These are phyloP conservation scores for Geotrichum ghanense DNA, from an alignment of 805 yeast species.

Conservation along the genomic window DNA sequence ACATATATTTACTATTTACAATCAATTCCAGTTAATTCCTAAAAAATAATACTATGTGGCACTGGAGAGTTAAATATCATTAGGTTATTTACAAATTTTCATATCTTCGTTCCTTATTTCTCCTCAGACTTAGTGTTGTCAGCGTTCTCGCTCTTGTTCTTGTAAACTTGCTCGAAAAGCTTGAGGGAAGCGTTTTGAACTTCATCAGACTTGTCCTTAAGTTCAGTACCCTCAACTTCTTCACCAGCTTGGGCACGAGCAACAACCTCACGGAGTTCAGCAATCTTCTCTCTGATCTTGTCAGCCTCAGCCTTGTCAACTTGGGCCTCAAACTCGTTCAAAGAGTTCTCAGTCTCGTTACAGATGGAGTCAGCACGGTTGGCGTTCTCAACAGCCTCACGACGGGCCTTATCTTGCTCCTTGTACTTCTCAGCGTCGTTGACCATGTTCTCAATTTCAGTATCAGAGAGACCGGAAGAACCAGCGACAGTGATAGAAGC, in stretches of 20 bases:
- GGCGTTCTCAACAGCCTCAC: constrained; percentile 73
- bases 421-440: constrained; percentile 83
- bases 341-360: constrained; percentile 81
- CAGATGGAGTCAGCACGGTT: constrained; percentile 75
- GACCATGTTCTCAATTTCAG: constrained; percentile 86
- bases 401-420: constrained; percentile 78
- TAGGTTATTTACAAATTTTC: constrained; percentile 1
- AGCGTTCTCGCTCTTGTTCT: constrained; percentile 24
- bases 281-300: constrained; percentile 41
- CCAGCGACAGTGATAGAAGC: constrained; percentile 96
- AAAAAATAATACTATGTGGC: constrained; percentile 1
- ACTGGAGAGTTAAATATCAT: constrained; percentile 1
- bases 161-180: constrained; percentile 67
- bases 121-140: neutral
- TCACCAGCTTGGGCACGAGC: constrained; percentile 60
- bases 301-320: constrained; percentile 47
- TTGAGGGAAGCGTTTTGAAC: constrained; percentile 71
- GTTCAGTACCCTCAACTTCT: constrained; percentile 49
- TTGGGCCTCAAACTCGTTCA: constrained; percentile 64
- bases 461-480: constrained; percentile 81
- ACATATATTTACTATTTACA: constrained; percentile 1
- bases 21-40: neutral
- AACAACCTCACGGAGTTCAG: constrained; percentile 61
- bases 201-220: constrained; percentile 75
- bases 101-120: neutral